Percentiles rank a stretch among this genome's conserved stretches.
phyloP scores from a whole-genome alignment of 306 rosid species.

The Urtica urens region DNA sequence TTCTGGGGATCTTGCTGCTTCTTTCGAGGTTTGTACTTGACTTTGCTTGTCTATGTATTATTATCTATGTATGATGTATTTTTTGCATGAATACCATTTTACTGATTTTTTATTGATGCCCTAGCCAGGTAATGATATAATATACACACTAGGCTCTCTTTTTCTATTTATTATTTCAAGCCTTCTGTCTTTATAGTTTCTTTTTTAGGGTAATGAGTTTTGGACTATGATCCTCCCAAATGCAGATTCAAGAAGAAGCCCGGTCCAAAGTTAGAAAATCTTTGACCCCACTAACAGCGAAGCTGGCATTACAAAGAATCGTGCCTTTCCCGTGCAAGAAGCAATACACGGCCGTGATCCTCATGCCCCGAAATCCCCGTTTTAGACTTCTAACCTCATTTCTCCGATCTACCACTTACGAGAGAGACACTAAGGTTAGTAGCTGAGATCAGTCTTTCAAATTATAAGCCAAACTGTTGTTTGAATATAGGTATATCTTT shows the following conservation, averaged over 20 bases:
- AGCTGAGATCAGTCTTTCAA: constrained; percentile 44
- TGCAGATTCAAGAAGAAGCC: constrained; percentile 73
- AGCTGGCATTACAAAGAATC: constrained; percentile 58
- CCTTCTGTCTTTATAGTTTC: background rate
- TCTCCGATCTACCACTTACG: constrained; percentile 31
- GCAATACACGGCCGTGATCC: constrained; percentile 75
- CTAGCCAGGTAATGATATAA: no score
- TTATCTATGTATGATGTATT: background rate
- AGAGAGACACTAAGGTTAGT: constrained; percentile 58
- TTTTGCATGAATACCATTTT: background rate
- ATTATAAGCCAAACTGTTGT: background rate
- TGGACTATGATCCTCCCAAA: constrained; percentile 4
- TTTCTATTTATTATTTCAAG: background rate
- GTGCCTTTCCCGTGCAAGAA: constrained; percentile 74
- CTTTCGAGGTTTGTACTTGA: constrained; percentile 59
- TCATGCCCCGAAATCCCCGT: constrained; percentile 60
- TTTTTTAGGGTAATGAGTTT: no score
- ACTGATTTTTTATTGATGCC: no score
- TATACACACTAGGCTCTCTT: no score
- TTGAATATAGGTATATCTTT: no score
- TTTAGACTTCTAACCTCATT: constrained; percentile 44
- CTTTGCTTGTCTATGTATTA: background rate
- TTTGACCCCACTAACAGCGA: constrained; percentile 52
- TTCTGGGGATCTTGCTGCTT: constrained; percentile 61
- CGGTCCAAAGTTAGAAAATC: constrained; percentile 56